phyloP scores from a whole-genome alignment of 73 alveolate genomes.

The Paramecium caudatum region DNA sequence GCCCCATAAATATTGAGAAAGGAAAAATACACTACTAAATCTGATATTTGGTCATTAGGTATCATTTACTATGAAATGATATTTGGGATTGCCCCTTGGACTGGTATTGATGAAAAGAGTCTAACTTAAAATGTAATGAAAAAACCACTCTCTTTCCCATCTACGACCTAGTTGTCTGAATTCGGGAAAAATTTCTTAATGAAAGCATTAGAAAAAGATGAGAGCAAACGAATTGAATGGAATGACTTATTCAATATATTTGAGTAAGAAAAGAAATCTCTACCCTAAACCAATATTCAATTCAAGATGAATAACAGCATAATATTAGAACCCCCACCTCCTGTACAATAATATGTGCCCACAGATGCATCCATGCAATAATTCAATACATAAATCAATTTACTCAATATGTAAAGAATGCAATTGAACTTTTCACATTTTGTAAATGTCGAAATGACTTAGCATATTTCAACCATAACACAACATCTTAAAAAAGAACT shows the following conservation, averaged over 20 bases:
- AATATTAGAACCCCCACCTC: neutral
- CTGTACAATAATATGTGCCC: neutral
- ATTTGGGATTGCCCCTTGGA: slow-evolving; percentile 72
- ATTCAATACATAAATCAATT: neutral
- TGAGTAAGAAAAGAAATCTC: neutral
- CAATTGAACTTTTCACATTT: neutral
- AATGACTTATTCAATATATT: slow-evolving; percentile 33
- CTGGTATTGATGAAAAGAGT: slow-evolving; percentile 57
- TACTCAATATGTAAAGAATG: neutral
- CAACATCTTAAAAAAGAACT: neutral
- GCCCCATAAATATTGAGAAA: slow-evolving; percentile 72
- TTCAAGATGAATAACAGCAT: neutral
- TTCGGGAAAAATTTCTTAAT: slow-evolving; percentile 19
- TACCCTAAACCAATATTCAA: neutral
- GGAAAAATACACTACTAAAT: slow-evolving; percentile 48
- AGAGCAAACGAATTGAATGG: slow-evolving; percentile 68
- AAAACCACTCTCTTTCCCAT: neutral
- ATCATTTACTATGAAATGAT: slow-evolving; percentile 72
- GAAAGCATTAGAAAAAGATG: slow-evolving; percentile 65
- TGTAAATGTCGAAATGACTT: slow-evolving; percentile 53
- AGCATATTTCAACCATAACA: neutral
- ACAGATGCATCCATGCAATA: neutral
- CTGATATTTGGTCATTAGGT: slow-evolving; percentile 76
- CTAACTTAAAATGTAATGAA: slow-evolving; percentile 18
- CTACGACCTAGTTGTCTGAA: neutral